Conservation (phyloP, 768 basidiomycete genomes). For the Phylloporus sp. region DNA sequence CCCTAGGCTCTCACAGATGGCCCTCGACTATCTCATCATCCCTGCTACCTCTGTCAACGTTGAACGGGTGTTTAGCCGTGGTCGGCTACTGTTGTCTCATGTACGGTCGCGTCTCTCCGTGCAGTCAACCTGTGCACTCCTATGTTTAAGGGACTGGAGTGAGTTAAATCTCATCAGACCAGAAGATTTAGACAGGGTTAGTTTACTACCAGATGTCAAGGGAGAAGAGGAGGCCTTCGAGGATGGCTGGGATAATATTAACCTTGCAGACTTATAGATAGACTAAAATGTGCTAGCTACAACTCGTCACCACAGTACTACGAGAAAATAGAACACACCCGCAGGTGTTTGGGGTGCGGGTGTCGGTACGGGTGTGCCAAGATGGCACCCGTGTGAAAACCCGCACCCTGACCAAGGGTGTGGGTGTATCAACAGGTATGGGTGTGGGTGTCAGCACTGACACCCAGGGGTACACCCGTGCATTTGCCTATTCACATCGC, state of each 20-base stretch:
- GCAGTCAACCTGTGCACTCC: neutral
- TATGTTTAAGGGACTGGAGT: neutral
- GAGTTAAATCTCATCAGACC: neutral
- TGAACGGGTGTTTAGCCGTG: neutral
- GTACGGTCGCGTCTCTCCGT: neutral
- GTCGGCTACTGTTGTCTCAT: neutral
- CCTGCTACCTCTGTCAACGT: neutral
- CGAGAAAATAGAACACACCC: no score
- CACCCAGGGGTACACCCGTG: no score
- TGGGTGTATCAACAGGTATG: no score
- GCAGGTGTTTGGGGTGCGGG: no score
- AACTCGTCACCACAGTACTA: no score
- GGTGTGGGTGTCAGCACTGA: no score
- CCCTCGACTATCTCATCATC: neutral
- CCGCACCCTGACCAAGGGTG: no score
- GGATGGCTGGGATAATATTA: neutral
- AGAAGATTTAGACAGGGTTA: neutral
- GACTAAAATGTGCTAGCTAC: no score
- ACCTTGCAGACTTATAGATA: no score
- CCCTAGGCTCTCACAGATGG: neutral
- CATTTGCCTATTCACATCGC: no score
- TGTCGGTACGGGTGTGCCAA: no score
- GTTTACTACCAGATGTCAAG: neutral
- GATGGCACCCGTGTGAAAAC: no score
- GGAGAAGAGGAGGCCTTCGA: neutral